These are phyloP conservation scores for Saccharum hybrid DNA, from an alignment of 202 grass and related monocot species.

Conservation along the genomic window DNA sequence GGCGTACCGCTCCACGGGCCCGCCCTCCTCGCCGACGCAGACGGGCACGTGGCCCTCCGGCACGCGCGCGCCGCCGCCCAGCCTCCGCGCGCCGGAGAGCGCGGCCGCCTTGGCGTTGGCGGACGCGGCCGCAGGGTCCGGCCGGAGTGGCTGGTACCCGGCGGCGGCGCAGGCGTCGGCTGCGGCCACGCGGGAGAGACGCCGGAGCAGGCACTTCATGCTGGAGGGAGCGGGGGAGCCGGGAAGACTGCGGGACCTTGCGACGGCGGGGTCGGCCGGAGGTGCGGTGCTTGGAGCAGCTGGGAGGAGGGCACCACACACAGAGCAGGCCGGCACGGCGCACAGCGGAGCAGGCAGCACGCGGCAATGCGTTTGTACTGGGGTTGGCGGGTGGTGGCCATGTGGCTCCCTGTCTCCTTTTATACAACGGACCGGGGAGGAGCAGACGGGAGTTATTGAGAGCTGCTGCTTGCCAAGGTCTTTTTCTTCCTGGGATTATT, in stretches of 20 bases:
- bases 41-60: slow-evolving; percentile 75
- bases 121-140: not conserved
- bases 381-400: slow-evolving; percentile 32
- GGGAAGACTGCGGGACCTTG: not conserved
- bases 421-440: slow-evolving; percentile 21
- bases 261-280: not conserved
- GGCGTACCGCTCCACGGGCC: slow-evolving; percentile 69
- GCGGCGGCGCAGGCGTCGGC: slow-evolving; percentile 54
- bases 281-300: not conserved
- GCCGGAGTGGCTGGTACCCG: slow-evolving; percentile 58
- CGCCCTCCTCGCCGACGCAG: slow-evolving; percentile 75
- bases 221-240: not conserved
- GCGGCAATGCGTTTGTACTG: slow-evolving; percentile 29
- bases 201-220: slow-evolving; percentile 74
- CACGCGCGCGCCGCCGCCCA: slow-evolving; percentile 28
- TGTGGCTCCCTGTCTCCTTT: slow-evolving; percentile 34
- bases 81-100: slow-evolving; percentile 26
- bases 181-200: slow-evolving; percentile 67
- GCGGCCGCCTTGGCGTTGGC: not conserved
- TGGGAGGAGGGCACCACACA: not conserved
- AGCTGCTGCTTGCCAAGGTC: not conserved
- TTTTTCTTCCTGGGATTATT: not conserved
- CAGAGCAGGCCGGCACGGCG: too few relatives aligned
- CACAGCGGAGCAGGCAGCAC: not conserved
- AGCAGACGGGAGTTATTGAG: not conserved